Conservation (phyloP, 495 filamentous ascomycete genomes). For the Physcia stellaris region DNA sequence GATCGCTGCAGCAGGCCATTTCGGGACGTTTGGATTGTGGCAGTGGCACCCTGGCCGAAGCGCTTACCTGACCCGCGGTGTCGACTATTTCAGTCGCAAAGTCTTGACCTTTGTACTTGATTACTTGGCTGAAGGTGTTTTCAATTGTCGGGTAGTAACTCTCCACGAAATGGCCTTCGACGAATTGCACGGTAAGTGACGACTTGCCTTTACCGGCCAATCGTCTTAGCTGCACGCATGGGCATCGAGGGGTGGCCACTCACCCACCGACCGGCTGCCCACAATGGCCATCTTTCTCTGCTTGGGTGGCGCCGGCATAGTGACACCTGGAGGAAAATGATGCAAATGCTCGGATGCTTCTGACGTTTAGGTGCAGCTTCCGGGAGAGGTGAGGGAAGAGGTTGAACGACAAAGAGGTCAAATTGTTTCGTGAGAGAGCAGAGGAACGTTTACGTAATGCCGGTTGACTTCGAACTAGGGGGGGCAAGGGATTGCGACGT, state of each 20-base stretch:
- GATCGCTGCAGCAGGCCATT: constrained; percentile 8
- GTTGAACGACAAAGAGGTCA: too few species aligned
- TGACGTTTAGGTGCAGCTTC: too few species aligned
- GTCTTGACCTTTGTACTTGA: constrained; percentile 82
- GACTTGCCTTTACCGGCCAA: constrained; percentile 64
- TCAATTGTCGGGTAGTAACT: constrained; percentile 99
- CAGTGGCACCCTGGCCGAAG: neutral
- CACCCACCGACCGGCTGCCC: constrained; percentile 94
- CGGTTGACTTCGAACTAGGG: too few species aligned
- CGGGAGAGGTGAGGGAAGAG: too few species aligned
- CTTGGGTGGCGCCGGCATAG: constrained; percentile 75
- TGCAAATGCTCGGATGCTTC: too few species aligned
- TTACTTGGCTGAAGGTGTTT: constrained; percentile 94
- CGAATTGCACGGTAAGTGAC: constrained; percentile 92
- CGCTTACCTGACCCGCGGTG: constrained; percentile 83
- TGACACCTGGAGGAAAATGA: too few species aligned
- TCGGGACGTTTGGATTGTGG: constrained; percentile 5
- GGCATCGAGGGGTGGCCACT: constrained; percentile 14
- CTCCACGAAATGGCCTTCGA: constrained; percentile 96
- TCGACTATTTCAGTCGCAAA: constrained; percentile 97
- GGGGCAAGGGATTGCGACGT: too few species aligned
- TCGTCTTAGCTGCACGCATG: neutral
- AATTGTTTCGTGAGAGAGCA: too few species aligned
- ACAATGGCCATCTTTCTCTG: constrained; percentile 98
- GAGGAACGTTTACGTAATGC: too few species aligned